Evolutionary conservation across 176 grass and related monocot species (phyloP).

Genomic region (Puccinellia tenuiflora): DNA sequence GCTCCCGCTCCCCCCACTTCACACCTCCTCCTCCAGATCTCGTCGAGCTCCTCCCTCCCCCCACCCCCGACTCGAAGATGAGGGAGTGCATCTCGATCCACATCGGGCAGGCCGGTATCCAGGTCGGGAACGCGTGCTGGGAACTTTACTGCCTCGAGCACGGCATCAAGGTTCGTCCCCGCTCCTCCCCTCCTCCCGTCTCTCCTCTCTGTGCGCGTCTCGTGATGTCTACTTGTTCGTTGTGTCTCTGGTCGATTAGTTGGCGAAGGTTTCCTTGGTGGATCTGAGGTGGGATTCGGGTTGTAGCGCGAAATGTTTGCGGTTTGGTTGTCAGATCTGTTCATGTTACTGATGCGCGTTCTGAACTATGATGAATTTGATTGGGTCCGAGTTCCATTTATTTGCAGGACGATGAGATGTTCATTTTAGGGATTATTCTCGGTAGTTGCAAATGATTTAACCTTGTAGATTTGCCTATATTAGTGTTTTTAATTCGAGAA

Average conservation of each 20-base stretch:
- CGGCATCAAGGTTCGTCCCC: too few species aligned
- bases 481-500: not conserved
- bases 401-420: not conserved
- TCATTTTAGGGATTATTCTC: not conserved
- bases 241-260: too few species aligned
- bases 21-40: not conserved
- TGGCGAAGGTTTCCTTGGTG: not conserved
- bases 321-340: not conserved
- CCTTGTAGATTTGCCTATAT: not conserved
- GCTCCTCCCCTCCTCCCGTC: too few species aligned
- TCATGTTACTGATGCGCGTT: not conserved
- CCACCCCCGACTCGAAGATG: constrained; percentile 34
- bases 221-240: too few species aligned
- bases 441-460: not conserved
- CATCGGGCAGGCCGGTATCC: too few species aligned
- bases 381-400: not conserved
- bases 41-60: not conserved
- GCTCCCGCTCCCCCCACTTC: not conserved
- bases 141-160: too few species aligned
- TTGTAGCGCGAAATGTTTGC: not conserved
- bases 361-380: not conserved
- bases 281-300: not conserved
- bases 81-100: too few species aligned
- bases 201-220: not conserved
- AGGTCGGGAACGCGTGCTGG: too few species aligned